Percentiles rank a stretch among this genome's conserved stretches.
Conservation (phyloP, 2,329 filamentous ascomycete species). For the Amauroascus verrucosus region DNA sequence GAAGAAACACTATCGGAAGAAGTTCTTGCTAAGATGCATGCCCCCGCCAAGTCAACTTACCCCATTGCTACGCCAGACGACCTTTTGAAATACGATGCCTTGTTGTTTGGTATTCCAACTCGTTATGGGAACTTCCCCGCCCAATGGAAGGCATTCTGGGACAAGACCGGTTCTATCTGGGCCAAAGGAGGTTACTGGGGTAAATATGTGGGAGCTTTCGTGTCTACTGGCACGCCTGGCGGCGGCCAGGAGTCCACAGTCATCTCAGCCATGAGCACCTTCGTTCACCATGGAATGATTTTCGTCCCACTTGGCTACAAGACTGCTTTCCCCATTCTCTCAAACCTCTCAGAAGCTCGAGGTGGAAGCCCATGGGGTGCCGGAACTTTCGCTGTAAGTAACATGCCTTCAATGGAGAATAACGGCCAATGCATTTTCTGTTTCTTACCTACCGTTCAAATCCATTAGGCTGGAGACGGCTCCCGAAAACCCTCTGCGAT, state of each 20-base stretch:
- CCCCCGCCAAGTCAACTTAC: slow-evolving; percentile 62
- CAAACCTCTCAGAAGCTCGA: slow-evolving; percentile 66
- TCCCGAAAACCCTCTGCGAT: slow-evolving; percentile 65
- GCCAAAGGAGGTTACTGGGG: slow-evolving; percentile 62
- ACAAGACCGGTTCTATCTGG: slow-evolving; percentile 83
- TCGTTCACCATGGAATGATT: slow-evolving; percentile 88
- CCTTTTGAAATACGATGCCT: slow-evolving; percentile 70
- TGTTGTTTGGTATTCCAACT: slow-evolving; percentile 91
- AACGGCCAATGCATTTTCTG: too few relatives aligned
- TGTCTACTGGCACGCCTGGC: slow-evolving; percentile 72
- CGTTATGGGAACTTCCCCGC: slow-evolving; percentile 94
- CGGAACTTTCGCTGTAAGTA: slow-evolving; percentile 67
- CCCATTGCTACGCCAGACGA: slow-evolving; percentile 50
- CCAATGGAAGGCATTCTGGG: slow-evolving; percentile 83
- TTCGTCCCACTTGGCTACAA: slow-evolving; percentile 94
- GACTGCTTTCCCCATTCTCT: slow-evolving; percentile 59
- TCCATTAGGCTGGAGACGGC: slow-evolving; percentile 58
- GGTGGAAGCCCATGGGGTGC: slow-evolving; percentile 89
- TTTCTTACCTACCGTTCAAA: too few relatives aligned
- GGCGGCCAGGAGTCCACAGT: slow-evolving; percentile 90
- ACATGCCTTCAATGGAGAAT: not conserved
- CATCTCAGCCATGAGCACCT: slow-evolving; percentile 69
- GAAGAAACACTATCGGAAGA: slow-evolving; percentile 77
- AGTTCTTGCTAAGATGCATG: slow-evolving; percentile 82
- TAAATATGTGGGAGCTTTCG: slow-evolving; percentile 85